Conservation (phyloP, 306 rosid genomes). For the Dalbergia cochinchinensis region DNA sequence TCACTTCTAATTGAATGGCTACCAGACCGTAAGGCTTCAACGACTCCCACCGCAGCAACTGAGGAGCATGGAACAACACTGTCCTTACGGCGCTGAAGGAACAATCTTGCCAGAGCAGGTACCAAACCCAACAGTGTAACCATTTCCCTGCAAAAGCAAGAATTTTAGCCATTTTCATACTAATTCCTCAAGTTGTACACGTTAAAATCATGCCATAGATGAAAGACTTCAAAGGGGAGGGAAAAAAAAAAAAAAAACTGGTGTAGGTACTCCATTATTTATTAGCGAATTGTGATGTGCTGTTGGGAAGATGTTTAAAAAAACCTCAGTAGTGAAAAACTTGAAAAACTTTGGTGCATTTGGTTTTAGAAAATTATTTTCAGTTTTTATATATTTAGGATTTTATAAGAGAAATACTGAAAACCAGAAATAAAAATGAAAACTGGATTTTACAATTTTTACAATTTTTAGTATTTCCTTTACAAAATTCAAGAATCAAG, state of each 20-base stretch:
- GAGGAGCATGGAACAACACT: constrained; percentile 9
- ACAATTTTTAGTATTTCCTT: too few relatives aligned
- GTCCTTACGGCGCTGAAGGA: constrained; percentile 63
- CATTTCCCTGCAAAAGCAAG: constrained; percentile 69
- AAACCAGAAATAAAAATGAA: too few relatives aligned
- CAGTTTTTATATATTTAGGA: too few relatives aligned
- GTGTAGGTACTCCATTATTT: background rate
- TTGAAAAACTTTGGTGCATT: too few relatives aligned
- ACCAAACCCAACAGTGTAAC: constrained; percentile 88
- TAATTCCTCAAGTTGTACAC: background rate
- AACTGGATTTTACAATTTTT: too few relatives aligned
- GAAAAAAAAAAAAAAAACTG: constrained; percentile 22
- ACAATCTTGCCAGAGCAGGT: constrained; percentile 80
- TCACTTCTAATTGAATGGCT: background rate
- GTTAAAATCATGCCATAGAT: background rate
- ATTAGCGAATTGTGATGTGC: too few relatives aligned
- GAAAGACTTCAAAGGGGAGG: background rate
- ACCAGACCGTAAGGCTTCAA: constrained; percentile 31
- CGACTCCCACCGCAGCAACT: constrained; percentile 1
- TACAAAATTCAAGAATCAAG: background rate
- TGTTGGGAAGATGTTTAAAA: too few relatives aligned
- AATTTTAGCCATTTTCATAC: constrained; percentile 21
- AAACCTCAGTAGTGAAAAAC: too few relatives aligned
- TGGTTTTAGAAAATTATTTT: too few relatives aligned
- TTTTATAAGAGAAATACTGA: too few relatives aligned